phyloP scores from a whole-genome alignment of 1,139 yeast species.

The Pichia sp. region DNA sequence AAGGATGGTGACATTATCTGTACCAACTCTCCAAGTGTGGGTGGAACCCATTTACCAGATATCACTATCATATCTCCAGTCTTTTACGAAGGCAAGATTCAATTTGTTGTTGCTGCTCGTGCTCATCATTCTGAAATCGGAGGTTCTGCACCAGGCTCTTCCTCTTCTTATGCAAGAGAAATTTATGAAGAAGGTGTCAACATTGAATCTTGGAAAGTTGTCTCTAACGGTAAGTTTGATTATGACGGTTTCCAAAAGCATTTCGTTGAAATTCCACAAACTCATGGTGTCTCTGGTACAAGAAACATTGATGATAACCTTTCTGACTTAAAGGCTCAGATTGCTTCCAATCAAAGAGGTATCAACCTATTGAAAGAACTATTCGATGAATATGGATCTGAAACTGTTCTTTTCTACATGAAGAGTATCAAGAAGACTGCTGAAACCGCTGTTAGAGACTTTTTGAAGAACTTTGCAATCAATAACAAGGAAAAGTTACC shows the following conservation, averaged over 20 bases:
- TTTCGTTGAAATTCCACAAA: constrained; percentile 45
- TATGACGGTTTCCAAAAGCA: constrained; percentile 38
- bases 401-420: constrained; percentile 54
- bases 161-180: constrained; percentile 55
- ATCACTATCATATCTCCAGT: constrained; percentile 75
- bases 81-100: constrained; percentile 33
- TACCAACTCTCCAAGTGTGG: constrained; percentile 52
- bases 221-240: constrained; percentile 46
- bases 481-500: constrained; percentile 30
- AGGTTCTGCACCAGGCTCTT: constrained; percentile 58
- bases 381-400: constrained; percentile 42
- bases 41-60: constrained; percentile 64
- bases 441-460: constrained; percentile 43
- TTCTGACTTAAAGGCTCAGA: constrained; percentile 57
- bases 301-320: constrained; percentile 51
- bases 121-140: constrained; percentile 70
- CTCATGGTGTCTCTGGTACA: constrained; percentile 54
- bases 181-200: constrained; percentile 60
- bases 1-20: constrained; percentile 51
- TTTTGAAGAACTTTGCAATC: constrained; percentile 19
- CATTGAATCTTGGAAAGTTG: constrained; percentile 48
- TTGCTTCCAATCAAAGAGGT: constrained; percentile 62
- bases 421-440: constrained; percentile 53
- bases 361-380: constrained; percentile 41
- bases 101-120: constrained; percentile 56